Conservation (phyloP, 2,329 filamentous ascomycete genomes). For the Hypocreales sp. region DNA sequence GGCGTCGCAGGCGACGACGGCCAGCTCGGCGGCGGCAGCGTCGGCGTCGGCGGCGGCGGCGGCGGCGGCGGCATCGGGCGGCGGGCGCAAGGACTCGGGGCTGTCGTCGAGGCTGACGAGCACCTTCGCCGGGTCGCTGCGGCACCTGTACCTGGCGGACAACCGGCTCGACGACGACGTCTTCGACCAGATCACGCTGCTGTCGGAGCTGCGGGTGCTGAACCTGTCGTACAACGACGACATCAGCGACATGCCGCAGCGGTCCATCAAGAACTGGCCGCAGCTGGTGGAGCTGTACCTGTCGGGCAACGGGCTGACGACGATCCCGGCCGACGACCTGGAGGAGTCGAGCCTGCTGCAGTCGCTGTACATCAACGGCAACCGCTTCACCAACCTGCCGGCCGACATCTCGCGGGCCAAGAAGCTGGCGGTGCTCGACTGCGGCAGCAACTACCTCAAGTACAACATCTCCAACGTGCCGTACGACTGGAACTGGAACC, state of each 20-base stretch:
- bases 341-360: slow-evolving; percentile 80
- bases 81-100: slow-evolving; percentile 70
- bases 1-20: slow-evolving; percentile 29
- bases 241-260: slow-evolving; percentile 78
- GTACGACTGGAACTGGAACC: slow-evolving; percentile 99
- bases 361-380: slow-evolving; percentile 88
- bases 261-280: slow-evolving; percentile 79
- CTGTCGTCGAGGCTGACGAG: slow-evolving; percentile 64
- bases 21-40: too few relatives aligned
- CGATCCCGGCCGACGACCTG: slow-evolving; percentile 81
- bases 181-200: slow-evolving; percentile 75
- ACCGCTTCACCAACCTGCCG: slow-evolving; percentile 92
- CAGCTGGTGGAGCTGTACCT: slow-evolving; percentile 84
- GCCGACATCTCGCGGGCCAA: slow-evolving; percentile 90
- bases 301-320: slow-evolving; percentile 87
- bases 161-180: slow-evolving; percentile 91
- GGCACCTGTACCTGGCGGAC: slow-evolving; percentile 78
- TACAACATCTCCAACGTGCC: slow-evolving; percentile 99
- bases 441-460: slow-evolving; percentile 87
- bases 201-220: slow-evolving; percentile 72
- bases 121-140: slow-evolving; percentile 77
- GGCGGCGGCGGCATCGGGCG: slow-evolving; percentile 28
- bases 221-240: slow-evolving; percentile 87
- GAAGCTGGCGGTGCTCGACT: slow-evolving; percentile 82
- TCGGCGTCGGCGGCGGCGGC: slow-evolving; percentile 63